These are phyloP conservation scores for Apiospora pterosperma DNA, from an alignment of 2,329 filamentous ascomycete species.

Conservation along the genomic window DNA sequence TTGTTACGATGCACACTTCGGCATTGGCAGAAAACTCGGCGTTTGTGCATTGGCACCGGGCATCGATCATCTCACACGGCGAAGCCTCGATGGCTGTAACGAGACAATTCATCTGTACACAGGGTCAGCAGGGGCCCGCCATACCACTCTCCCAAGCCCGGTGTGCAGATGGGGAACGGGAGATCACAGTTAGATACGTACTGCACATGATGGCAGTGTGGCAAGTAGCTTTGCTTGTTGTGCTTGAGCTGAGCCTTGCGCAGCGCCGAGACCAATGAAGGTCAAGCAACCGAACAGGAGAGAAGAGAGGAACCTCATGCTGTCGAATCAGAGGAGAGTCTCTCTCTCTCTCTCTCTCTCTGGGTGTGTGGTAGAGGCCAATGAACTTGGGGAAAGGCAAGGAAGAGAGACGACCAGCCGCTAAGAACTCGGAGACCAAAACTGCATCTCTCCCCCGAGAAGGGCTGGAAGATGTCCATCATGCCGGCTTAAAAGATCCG, in stretches of 20 bases:
- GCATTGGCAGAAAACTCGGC: background rate
- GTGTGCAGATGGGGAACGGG: background rate
- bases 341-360: background rate
- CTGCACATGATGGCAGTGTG: background rate
- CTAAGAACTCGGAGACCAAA: background rate
- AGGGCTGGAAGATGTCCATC: background rate
- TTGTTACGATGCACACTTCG: background rate
- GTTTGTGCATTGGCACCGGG: conserved; percentile 2
- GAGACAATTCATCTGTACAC: background rate
- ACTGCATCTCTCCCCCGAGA: background rate
- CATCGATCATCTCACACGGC: background rate
- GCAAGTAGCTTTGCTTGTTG: conserved; percentile 1
- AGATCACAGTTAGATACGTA: background rate
- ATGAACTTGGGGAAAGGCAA: background rate
- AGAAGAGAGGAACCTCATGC: background rate
- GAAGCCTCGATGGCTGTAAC: background rate
- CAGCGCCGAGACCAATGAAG: background rate
- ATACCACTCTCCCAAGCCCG: background rate
- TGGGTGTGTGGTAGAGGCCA: background rate
- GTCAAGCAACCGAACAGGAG: background rate
- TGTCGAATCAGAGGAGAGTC: background rate
- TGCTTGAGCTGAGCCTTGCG: background rate
- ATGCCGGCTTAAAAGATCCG: background rate
- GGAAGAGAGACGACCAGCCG: background rate
- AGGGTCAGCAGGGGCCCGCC: background rate